Evolutionary conservation across 169 alveolate genomes (phyloP).

Genomic region (Plasmodium vinckei): DNA sequence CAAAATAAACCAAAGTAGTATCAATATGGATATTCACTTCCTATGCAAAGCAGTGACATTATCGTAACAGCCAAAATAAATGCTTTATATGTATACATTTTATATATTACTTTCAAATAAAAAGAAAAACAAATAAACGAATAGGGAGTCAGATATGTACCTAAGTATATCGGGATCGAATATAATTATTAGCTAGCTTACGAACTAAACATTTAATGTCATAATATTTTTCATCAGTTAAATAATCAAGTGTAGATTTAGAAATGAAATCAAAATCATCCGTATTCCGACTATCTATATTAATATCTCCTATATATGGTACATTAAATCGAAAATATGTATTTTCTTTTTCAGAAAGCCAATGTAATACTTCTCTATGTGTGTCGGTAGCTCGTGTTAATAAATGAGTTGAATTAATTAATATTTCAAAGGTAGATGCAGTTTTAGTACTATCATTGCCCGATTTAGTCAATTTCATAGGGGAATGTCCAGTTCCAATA

Average conservation of each 20-base stretch:
- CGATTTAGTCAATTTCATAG: constrained; percentile 73
- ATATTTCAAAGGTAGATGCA: constrained; percentile 70
- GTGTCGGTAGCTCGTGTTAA: constrained; percentile 70
- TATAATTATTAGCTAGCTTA: constrained; percentile 71
- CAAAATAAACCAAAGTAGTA: no score
- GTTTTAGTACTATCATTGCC: constrained; percentile 15
- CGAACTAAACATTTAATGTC: constrained; percentile 72
- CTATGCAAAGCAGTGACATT: no score
- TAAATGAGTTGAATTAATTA: constrained; percentile 66
- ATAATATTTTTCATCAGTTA: constrained; percentile 77
- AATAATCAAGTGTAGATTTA: constrained; percentile 76
- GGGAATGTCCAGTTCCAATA: constrained; percentile 77
- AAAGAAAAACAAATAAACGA: not conserved
- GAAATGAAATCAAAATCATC: constrained; percentile 73
- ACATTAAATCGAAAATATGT: constrained; percentile 77
- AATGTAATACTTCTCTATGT: constrained; percentile 77
- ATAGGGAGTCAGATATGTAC: not conserved
- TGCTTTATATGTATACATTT: no score
- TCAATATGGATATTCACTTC: no score
- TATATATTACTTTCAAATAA: no score
- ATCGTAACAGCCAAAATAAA: no score
- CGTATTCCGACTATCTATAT: constrained; percentile 61
- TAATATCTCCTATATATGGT: constrained; percentile 77
- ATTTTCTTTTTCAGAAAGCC: constrained; percentile 73
- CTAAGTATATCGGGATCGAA: constrained; percentile 44